phyloP scores from a whole-genome alignment of 2,329 filamentous ascomycete genomes.

The Talaromyces amestolkiae region DNA sequence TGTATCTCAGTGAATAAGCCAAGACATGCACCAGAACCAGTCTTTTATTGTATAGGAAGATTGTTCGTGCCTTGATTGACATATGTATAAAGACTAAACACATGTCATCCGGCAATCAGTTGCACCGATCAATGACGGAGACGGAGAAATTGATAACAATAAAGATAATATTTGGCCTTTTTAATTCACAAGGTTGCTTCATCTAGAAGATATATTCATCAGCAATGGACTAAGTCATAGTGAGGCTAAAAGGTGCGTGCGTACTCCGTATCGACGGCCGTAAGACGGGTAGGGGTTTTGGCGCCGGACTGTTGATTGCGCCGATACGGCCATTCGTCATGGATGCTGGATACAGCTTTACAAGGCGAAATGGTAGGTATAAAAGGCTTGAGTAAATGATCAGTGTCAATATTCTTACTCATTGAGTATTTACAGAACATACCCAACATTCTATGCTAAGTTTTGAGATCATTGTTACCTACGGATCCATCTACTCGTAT shows the following conservation, averaged over 20 bases:
- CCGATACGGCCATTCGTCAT: not conserved
- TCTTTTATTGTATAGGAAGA: not conserved
- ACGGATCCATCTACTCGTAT: too few species aligned
- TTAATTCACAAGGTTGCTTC: not conserved
- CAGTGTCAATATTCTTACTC: not conserved
- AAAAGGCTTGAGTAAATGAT: not conserved
- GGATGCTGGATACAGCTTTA: not conserved
- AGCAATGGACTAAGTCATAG: not conserved
- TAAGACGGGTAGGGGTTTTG: not conserved
- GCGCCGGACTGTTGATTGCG: not conserved
- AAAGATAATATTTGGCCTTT: too few species aligned
- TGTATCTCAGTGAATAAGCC: not conserved
- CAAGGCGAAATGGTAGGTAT: not conserved
- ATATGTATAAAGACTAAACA: too few species aligned
- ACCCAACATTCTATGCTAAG: not conserved
- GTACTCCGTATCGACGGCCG: not conserved
- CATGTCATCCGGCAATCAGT: too few species aligned
- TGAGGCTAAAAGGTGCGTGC: not conserved
- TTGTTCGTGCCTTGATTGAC: not conserved
- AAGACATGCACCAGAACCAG: not conserved
- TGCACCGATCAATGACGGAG: too few species aligned
- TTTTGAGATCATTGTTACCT: not conserved
- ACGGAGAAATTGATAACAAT: too few species aligned
- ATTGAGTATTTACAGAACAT: not conserved
- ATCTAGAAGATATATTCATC: not conserved